A percentile compares a stretch with the other conserved stretches of the same genome.
These are phyloP conservation scores for Phytophthora constricta DNA, from an alignment of 352 stramenopile genomes.

Conservation along the genomic window DNA sequence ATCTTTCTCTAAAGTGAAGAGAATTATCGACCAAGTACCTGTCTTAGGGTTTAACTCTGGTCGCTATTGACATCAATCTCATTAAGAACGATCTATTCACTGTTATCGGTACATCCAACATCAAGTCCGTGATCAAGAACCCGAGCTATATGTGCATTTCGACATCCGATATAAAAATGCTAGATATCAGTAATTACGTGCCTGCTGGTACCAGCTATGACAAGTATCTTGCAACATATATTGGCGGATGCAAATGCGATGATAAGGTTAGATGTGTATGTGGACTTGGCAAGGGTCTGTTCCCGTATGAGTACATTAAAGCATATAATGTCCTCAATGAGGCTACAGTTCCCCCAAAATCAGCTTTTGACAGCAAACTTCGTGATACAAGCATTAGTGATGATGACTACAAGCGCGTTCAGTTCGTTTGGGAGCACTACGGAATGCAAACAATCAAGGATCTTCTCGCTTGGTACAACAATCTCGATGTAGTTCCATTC, in stretches of 20 bases:
- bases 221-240: conserved; percentile 37
- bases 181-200: conserved; percentile 46
- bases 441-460: conserved; percentile 43
- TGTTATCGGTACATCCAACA: conserved; percentile 12
- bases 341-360: conserved; percentile 20
- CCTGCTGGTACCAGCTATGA: conserved; percentile 38
- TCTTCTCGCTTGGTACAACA: conserved; percentile 26
- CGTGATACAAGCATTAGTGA: conserved; percentile 20
- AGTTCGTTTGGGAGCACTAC: conserved; percentile 39
- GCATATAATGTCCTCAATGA: conserved; percentile 28
- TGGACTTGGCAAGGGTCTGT: conserved; percentile 26
- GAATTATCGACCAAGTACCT: background rate
- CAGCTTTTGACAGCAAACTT: conserved; percentile 32
- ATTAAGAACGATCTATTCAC: conserved; percentile 40
- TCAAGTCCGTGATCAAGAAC: conserved; percentile 32
- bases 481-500: conserved; percentile 39
- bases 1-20: background rate
- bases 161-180: conserved; percentile 33
- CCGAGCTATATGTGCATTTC: conserved; percentile 38
- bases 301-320: conserved; percentile 41
- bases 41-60: conserved; percentile 32
- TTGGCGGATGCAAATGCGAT: conserved; percentile 34
- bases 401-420: conserved; percentile 37
- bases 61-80: conserved; percentile 38
- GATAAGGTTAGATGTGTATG: conserved; percentile 36